These are phyloP conservation scores for Suillus subalutaceus DNA, from an alignment of 768 basidiomycete species.

Conservation along the genomic window DNA sequence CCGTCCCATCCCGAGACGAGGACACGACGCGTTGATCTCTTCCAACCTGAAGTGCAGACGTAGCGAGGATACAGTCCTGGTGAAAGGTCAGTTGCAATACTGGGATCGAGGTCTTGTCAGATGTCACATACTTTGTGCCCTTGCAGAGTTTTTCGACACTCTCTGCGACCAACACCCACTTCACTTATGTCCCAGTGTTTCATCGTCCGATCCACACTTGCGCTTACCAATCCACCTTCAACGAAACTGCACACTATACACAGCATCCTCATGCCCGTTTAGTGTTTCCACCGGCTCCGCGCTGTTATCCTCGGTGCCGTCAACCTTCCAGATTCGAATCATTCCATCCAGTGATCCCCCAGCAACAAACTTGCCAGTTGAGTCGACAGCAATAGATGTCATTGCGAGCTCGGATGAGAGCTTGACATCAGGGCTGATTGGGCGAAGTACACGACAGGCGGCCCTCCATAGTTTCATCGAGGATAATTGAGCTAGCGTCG, in stretches of 20 bases:
- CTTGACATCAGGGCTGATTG: conserved; percentile 18
- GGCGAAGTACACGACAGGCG: conserved; percentile 19
- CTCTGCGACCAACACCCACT: conserved; percentile 41
- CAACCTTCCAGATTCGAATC: conserved; percentile 81
- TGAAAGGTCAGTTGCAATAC: conserved; percentile 5
- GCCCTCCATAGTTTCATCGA: conserved; percentile 56
- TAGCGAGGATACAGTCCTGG: conserved; percentile 73
- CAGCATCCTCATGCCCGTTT: conserved; percentile 79
- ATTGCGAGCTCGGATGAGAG: conserved; percentile 42
- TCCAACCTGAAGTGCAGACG: conserved; percentile 87
- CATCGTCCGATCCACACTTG: conserved; percentile 86
- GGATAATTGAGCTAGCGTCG: conserved; percentile 42
- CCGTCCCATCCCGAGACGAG: conserved; percentile 93
- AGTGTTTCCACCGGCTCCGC: conserved; percentile 73
- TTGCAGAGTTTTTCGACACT: conserved; percentile 51
- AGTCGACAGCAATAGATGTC: conserved; percentile 79
- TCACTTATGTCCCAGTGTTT: conserved; percentile 81
- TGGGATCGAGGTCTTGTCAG: conserved; percentile 6
- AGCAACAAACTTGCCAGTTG: conserved; percentile 67
- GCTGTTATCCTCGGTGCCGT: conserved; percentile 49
- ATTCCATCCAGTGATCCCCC: conserved; percentile 76
- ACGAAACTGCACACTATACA: conserved; percentile 93
- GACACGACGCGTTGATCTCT: conserved; percentile 83
- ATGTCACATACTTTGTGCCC: conserved; percentile 78
- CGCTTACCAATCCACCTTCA: conserved; percentile 88